Conservation (phyloP, 176 grass and related monocot genomes). For the Musa itinerans region DNA sequence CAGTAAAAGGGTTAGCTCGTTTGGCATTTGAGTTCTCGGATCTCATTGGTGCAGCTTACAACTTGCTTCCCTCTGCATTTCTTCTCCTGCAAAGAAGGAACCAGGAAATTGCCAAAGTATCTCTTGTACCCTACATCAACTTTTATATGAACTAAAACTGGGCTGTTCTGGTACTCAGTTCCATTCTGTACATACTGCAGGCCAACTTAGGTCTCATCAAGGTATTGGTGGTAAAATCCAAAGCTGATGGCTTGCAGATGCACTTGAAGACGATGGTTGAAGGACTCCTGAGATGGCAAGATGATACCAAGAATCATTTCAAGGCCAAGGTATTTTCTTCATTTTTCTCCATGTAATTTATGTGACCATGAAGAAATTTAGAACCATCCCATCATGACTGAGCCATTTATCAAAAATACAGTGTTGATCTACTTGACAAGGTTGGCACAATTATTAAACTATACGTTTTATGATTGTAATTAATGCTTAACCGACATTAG, state of each 20-base stretch:
- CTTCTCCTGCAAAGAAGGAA: constrained; percentile 87
- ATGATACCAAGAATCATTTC: constrained; percentile 68
- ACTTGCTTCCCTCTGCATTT: constrained; percentile 72
- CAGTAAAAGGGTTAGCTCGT: constrained; percentile 83
- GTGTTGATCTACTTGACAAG: neutral
- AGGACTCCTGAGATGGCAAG: constrained; percentile 68
- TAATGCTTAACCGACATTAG: too few species aligned
- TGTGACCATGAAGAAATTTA: neutral
- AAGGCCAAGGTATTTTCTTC: constrained; percentile 77
- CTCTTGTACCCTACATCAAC: neutral
- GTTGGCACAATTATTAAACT: neutral
- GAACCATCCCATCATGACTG: neutral
- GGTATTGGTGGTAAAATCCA: constrained; percentile 82
- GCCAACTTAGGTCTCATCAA: constrained; percentile 93
- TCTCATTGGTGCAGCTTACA: constrained; percentile 74
- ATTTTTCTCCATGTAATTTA: neutral
- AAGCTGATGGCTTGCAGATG: constrained; percentile 62
- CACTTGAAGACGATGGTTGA: constrained; percentile 69
- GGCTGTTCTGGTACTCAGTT: neutral
- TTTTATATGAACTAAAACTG: neutral
- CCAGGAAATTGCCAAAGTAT: constrained; percentile 83
- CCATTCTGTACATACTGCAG: constrained; percentile 34
- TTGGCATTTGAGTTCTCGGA: constrained; percentile 89
- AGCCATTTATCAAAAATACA: neutral
- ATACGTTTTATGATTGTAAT: too few species aligned